Evolutionary conservation across 805 yeast species (phyloP).

Genomic region (Saccharomyces jurei): DNA sequence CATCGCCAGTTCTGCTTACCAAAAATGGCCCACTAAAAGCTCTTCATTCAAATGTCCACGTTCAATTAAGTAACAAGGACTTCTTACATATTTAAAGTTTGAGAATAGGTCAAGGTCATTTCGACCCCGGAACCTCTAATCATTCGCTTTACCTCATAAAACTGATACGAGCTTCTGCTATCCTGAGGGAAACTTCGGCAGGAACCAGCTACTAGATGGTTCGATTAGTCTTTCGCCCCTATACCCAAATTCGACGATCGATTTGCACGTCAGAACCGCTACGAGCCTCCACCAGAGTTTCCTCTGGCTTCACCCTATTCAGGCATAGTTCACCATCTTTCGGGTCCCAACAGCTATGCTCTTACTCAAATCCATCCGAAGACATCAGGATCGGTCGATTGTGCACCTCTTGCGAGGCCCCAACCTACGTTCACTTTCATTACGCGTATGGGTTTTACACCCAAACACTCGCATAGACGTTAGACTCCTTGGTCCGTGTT

Average conservation of each 20-base stretch:
- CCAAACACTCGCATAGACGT: slow-evolving; percentile 37
- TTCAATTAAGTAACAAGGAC: slow-evolving; percentile 36
- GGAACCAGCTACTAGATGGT: slow-evolving; percentile 39
- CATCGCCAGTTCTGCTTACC: slow-evolving; percentile 43
- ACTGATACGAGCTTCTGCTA: slow-evolving; percentile 37
- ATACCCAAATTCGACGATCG: slow-evolving; percentile 39
- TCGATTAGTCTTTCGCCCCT: slow-evolving; percentile 39
- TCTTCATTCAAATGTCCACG: slow-evolving; percentile 37
- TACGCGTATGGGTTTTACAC: slow-evolving; percentile 36
- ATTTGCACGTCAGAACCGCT: slow-evolving; percentile 40
- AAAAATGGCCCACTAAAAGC: slow-evolving; percentile 40
- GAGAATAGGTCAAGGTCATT: slow-evolving; percentile 36
- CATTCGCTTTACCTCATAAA: slow-evolving; percentile 37
- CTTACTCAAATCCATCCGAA: slow-evolving; percentile 37
- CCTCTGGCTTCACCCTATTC: slow-evolving; percentile 40
- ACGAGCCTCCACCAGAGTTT: slow-evolving; percentile 40
- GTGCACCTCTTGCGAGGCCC: slow-evolving; percentile 31
- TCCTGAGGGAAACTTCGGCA: slow-evolving; percentile 39
- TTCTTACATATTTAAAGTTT: slow-evolving; percentile 37
- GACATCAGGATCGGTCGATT: slow-evolving; percentile 35
- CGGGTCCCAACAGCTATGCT: slow-evolving; percentile 41
- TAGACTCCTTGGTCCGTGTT: slow-evolving; percentile 38
- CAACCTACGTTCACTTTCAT: slow-evolving; percentile 35
- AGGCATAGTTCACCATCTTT: slow-evolving; percentile 40
- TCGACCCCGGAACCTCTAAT: slow-evolving; percentile 36